Evolutionary conservation across 257 asterid species (phyloP), one percentile per base, ranked within the genome.

Genomic region (Scutellaria baicalensis): DNA sequence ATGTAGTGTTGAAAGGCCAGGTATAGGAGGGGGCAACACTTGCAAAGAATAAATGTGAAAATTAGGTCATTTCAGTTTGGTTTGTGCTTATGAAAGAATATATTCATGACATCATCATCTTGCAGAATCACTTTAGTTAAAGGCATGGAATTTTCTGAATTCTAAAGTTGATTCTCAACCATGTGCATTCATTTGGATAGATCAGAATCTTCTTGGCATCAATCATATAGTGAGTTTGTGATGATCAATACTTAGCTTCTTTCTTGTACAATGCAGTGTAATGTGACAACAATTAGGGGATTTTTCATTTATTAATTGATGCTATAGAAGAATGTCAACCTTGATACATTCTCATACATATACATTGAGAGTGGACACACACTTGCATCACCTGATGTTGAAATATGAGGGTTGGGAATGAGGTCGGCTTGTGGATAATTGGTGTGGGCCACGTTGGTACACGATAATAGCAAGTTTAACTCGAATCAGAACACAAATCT

Each of bases 191-290:
- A 40, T 67, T 6, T 59, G 51, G 71, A 68, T 68, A 61, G 66
- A 55, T 51, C 75, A 54, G 79, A 60, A 69, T 69, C 75, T 60
- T 69, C 75, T 60, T 52, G 39, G 52, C 75, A 45, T 42, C 16
- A 16, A 52, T n/a, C n/a, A n/a, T n/a, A n/a, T n/a, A n/a, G n/a
- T 20, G 36, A 6, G 14, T 52, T 3, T 20, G 16, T 8, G 35
- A 12, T n/a, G n/a, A n/a, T n/a, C n/a, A n/a, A 20, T 16, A 51
- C 2, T 40, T 40, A 8, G 9, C 11, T 40, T 39, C 44, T 39
- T 39, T 9, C 8, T 39, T 18, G 31, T 50, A 50, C 57, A 8
- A 18, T 8, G 6, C n/a, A 4, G 3, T 4, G 4, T 3, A 51
- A 1, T 17, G 21, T 51, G 6, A 18, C 58, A 27, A 27, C 33